These are phyloP conservation scores for Phytophthora pistaciae DNA, from an alignment of 352 stramenopile genomes.

Conservation along the genomic window DNA sequence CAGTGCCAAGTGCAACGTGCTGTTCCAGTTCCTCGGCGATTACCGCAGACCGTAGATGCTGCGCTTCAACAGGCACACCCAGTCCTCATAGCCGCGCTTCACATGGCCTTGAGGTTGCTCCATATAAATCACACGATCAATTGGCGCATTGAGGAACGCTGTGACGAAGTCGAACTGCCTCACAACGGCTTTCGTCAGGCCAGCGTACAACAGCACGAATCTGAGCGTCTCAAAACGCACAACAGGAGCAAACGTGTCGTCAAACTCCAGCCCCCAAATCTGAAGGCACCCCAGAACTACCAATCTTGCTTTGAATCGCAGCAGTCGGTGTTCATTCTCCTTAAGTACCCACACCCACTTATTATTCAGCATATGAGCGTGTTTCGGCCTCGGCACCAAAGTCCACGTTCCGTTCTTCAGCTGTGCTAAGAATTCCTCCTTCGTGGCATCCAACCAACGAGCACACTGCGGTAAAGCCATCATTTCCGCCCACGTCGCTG, in stretches of 20 bases:
- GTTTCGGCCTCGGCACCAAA: conserved; percentile 11
- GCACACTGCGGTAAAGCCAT: conserved; percentile 7
- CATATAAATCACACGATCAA: conserved; percentile 16
- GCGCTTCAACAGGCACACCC: conserved; percentile 3
- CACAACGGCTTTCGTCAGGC: neutral
- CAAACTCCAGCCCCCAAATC: conserved; percentile 24
- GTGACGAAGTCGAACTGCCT: conserved; percentile 20
- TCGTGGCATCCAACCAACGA: conserved; percentile 16
- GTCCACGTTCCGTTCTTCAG: conserved; percentile 18
- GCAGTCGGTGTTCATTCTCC: conserved; percentile 11
- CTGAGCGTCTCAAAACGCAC: conserved; percentile 15
- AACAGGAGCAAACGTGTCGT: conserved; percentile 21
- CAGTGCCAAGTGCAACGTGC: conserved; percentile 10
- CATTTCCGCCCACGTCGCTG: conserved; percentile 11
- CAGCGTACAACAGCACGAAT: conserved; percentile 16
- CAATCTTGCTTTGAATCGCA: conserved; percentile 16
- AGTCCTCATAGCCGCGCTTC: conserved; percentile 14
- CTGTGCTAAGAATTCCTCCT: conserved; percentile 14
- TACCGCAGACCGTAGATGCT: conserved; percentile 12
- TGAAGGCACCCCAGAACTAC: conserved; percentile 17
- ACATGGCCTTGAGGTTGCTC: conserved; percentile 10
- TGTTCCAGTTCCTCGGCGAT: conserved; percentile 14
- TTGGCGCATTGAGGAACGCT: conserved; percentile 12
- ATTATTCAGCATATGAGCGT: conserved; percentile 14
- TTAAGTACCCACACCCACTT: conserved; percentile 20